Percentiles rank a stretch among this genome's conserved stretches.
phyloP scores from a whole-genome alignment of 768 basidiomycete genomes.

The Leccinum truebloodii region DNA sequence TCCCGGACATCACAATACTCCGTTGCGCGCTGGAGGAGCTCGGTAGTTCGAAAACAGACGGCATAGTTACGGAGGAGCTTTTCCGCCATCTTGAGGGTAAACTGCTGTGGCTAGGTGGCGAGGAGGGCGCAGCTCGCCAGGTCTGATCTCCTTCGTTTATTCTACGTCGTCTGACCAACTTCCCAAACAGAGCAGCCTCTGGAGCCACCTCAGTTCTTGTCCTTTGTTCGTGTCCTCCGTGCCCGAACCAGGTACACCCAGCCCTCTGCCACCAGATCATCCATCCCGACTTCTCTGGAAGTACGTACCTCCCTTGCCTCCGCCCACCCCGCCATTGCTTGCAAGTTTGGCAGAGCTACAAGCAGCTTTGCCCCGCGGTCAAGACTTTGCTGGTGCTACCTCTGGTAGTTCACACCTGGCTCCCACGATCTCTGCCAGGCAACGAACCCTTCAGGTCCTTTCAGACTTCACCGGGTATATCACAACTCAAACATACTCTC shows the following conservation, averaged over 20 bases:
- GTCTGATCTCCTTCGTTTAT: slow-evolving; percentile 36
- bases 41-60: slow-evolving; percentile 36
- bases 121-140: slow-evolving; percentile 54
- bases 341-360: slow-evolving; percentile 22
- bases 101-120: slow-evolving; percentile 56
- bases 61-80: slow-evolving; percentile 57
- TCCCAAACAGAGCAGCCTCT: slow-evolving; percentile 47
- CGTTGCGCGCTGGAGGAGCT: slow-evolving; percentile 62
- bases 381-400: slow-evolving; percentile 16
- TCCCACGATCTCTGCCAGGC: slow-evolving; percentile 40
- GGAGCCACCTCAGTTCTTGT: slow-evolving; percentile 55
- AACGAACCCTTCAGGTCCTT: slow-evolving; percentile 64
- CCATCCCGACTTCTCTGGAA: slow-evolving; percentile 39
- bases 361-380: slow-evolving; percentile 21
- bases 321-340: slow-evolving; percentile 32
- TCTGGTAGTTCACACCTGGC: slow-evolving; percentile 6
- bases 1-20: slow-evolving; percentile 57
- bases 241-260: slow-evolving; percentile 9
- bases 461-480: slow-evolving; percentile 80
- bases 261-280: slow-evolving; percentile 13
- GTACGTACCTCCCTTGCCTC: slow-evolving; percentile 34
- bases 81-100: slow-evolving; percentile 58
- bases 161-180: slow-evolving; percentile 1
- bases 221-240: slow-evolving; percentile 49
- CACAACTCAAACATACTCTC: slow-evolving; percentile 66